Evolutionary conservation across 768 basidiomycete genomes (phyloP).

Genomic region (Phallus indusiatus): DNA sequence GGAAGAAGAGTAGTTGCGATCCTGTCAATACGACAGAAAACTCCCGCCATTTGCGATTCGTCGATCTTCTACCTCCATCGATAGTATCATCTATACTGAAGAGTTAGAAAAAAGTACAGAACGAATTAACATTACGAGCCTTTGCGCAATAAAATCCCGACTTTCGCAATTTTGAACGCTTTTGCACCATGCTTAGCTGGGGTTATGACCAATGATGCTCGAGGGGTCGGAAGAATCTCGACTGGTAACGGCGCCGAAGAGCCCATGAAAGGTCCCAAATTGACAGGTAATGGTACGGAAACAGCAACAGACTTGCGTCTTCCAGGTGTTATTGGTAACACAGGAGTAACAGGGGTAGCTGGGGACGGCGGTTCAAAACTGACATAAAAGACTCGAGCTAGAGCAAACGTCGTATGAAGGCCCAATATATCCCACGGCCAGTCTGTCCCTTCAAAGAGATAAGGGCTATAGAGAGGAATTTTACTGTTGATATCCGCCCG

Average conservation of each 20-base stretch:
- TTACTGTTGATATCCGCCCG: slow-evolving; percentile 53
- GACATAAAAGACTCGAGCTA: slow-evolving; percentile 50
- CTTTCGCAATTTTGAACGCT: slow-evolving; percentile 64
- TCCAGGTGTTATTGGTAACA: slow-evolving; percentile 5
- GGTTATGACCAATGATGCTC: background rate
- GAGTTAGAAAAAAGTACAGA: background rate
- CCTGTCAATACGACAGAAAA: slow-evolving; percentile 82
- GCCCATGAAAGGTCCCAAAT: slow-evolving; percentile 21
- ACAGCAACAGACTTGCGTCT: slow-evolving; percentile 22
- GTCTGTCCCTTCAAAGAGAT: slow-evolving; percentile 52
- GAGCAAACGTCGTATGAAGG: slow-evolving; percentile 54
- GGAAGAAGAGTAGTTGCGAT: slow-evolving; percentile 87
- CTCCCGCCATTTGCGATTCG: slow-evolving; percentile 78
- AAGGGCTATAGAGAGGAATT: slow-evolving; percentile 57
- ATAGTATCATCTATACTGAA: slow-evolving; percentile 43
- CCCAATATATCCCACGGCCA: slow-evolving; percentile 61
- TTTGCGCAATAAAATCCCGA: slow-evolving; percentile 74
- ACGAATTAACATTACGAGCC: slow-evolving; percentile 16
- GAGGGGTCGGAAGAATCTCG: slow-evolving; percentile 13
- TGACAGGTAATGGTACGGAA: slow-evolving; percentile 19
- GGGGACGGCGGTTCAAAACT: slow-evolving; percentile 17
- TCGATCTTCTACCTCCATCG: slow-evolving; percentile 67
- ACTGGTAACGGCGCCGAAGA: slow-evolving; percentile 13
- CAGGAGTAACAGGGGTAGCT: background rate
- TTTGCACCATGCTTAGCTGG: background rate